Evolutionary conservation across 805 yeast species (phyloP).

Genomic region (Blastobotrys chiropterorum): DNA sequence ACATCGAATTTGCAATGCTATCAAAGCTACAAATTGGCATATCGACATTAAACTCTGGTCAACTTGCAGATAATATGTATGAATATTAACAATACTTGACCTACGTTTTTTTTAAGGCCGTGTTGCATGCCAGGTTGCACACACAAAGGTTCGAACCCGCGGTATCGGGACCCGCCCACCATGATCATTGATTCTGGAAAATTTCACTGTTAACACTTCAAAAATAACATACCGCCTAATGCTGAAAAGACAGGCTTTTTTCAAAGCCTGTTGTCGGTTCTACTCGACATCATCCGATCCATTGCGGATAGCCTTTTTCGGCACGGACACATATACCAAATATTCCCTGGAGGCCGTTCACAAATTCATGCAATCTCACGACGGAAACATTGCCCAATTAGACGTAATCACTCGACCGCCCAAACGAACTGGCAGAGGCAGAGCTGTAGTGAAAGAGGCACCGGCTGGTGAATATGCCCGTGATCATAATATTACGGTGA

Average conservation of each 20-base stretch:
- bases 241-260: not conserved
- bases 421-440: constrained; percentile 58
- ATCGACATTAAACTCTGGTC: too few species aligned
- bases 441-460: constrained; percentile 41
- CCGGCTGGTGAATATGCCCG: constrained; percentile 33
- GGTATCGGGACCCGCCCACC: not conserved
- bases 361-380: constrained; percentile 20
- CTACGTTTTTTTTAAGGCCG: not conserved
- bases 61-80: too few species aligned
- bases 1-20: too few species aligned
- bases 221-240: not conserved
- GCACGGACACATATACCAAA: constrained; percentile 68
- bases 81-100: too few species aligned
- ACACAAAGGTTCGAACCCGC: not conserved
- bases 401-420: constrained; percentile 61
- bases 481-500: constrained; percentile 11
- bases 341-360: constrained; percentile 41
- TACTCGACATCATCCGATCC: constrained; percentile 4
- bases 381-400: constrained; percentile 29
- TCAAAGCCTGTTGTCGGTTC: not conserved
- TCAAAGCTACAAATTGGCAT: too few species aligned
- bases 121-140: not conserved
- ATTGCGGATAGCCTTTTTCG: constrained; percentile 57
- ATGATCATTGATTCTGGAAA: too few species aligned
- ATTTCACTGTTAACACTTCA: not conserved